Evolutionary conservation across 306 rosid species (phyloP).

Genomic region (Vigna angularis): DNA sequence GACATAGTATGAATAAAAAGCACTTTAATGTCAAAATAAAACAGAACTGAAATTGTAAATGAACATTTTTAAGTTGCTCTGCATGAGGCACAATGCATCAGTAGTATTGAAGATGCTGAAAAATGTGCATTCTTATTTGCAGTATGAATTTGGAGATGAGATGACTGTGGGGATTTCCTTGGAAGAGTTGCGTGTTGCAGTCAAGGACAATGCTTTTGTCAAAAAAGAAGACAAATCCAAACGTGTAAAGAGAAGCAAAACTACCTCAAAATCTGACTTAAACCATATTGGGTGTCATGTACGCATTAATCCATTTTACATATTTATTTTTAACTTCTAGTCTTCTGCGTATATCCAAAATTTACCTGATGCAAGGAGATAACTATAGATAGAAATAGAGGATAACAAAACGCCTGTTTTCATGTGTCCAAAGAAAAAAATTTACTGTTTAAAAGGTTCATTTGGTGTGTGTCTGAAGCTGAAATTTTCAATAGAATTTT

Average conservation of each 20-base stretch:
- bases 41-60: not conserved
- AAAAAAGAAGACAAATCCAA: conserved; percentile 55
- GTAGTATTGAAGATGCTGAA: conserved; percentile 25
- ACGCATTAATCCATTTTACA: conserved; percentile 46
- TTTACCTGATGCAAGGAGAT: conserved; percentile 23
- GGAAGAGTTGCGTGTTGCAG: conserved; percentile 61
- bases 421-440: not conserved
- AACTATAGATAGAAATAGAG: conserved; percentile 20
- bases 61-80: conserved; percentile 11
- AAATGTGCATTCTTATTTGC: conserved; percentile 53
- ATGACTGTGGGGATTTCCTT: conserved; percentile 54
- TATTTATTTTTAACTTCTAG: conserved; percentile 25
- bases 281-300: conserved; percentile 62
- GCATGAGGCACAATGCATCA: not conserved
- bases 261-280: conserved; percentile 56
- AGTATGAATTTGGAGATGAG: conserved; percentile 60
- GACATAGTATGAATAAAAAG: not conserved
- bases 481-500: conserved; percentile 27
- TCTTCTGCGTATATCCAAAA: conserved; percentile 29
- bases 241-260: conserved; percentile 55
- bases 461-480: not conserved
- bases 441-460: conserved; percentile 11
- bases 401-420: conserved; percentile 32
- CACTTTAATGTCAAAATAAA: conserved; percentile 16
- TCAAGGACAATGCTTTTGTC: conserved; percentile 48